Base-by-base conservation (phyloP, 2,329 filamentous ascomycete genomes). In the Curvularia eragrostidis region DNA sequence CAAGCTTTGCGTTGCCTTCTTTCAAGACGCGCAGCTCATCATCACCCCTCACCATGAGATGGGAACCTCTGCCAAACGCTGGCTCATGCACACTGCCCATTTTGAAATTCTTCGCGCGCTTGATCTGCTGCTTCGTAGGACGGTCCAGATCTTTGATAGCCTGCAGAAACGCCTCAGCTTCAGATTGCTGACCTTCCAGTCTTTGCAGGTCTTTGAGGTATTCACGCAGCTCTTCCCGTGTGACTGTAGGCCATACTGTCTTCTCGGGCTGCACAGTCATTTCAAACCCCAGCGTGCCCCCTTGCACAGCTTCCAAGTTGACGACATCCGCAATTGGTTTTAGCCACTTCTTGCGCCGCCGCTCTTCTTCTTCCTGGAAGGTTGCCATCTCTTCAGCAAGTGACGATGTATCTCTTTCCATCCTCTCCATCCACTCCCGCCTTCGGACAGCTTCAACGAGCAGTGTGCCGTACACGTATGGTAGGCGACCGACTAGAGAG, bases 71-170 rank as follows among this genome's bases (percentile, higher is more conserved):
- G n/a, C 92, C 92, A 60, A 97, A 84, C 2, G 87, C 87, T n/a
- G 89, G 89, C 73, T 98, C 95, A 69, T 97, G 93, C 36, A 98
- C 85, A 72, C 95, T 98, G 15, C 95, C 95, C 72, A 96, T 95
- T 74, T 97, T 97, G 81, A 99, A 98, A 5, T 92, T 93, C 75
- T 94, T 96, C 6, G 95, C 86, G 56, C 92, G 87, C 76, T 92
- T 93, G 59, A 89, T 86, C 72, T 96, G 93, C 74, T 95, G 91
- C 67, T 90, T 92, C 0, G 91, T 95, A 2, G 94, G 93, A 54
- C 85, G 87, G 72, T 89, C 89, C 13, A 98, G 82, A 52, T 96
- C 93, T 59, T 88, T 87, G 58, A 96, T 84, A 18, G 93, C 85
- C 70, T 92, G 91, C 3, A 83, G 81, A 32, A 98, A 83, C 50